Base-by-base conservation (phyloP, 179 eudicot genomes). In the Heliamphora ciliata region DNA sequence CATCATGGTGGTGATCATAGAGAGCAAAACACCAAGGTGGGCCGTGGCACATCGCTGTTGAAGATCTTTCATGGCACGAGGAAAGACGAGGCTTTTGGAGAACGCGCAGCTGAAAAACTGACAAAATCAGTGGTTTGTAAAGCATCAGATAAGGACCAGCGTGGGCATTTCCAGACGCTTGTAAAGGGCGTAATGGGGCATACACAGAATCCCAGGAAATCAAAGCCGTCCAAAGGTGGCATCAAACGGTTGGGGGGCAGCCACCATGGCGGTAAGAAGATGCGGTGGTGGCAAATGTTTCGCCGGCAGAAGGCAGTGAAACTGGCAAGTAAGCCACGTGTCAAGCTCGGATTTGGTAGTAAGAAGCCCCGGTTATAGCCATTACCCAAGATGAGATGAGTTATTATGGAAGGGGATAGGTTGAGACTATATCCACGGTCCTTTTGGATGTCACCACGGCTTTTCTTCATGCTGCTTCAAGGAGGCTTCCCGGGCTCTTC, bases 151-250 rank as follows among this genome's bases (percentile, higher is more conserved):
- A 90, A 90, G 78, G 86, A 86, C 54, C 86, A 86, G 52, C 79
- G 60, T 48, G 85, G 86, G 59, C 87, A 91, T 74, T 88, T 92
- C 64, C 87, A 86, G 59, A 83, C 82, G 21, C 87, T 93, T 60
- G 83, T 90, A 17, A 82, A 78, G 56, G 92, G 95, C 78, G 48
- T 91, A 17, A 73, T 89, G 87, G 90, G 83, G 85, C 92, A 92
- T 64, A 81, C 78, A 17, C 78, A 65, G 81, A 93, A 82, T 75
- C 83, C 97, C 0, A 89, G 85, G 81, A 89, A 89, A 58, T 79
- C 93, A 9, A 89, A 89, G 76, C 44, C 67, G 18, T 80, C 79
- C 6, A 91, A 85, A 86, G 85, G 77, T 13, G 54, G 65, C 48
- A 47, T 51, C 6, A 63, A 51, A 82, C 86, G 56, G 77, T 78